Evolutionary conservation across 2,329 filamentous ascomycete genomes (phyloP), one percentile per base, ranked within the genome.

Genomic region (Scedosporium minutisporum): DNA sequence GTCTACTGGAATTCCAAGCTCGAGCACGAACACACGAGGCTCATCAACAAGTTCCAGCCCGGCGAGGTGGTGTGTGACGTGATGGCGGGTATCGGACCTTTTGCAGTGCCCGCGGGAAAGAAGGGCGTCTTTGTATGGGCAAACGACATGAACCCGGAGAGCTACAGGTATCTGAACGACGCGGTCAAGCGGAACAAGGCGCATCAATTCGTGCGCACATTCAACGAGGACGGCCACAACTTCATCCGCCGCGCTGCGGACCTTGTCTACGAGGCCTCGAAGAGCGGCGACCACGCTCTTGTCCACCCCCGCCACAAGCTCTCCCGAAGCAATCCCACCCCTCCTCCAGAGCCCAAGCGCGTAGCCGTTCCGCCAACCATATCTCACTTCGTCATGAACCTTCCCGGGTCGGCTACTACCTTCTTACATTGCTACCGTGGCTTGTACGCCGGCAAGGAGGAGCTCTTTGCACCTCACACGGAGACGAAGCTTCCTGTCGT

Each of bases 1-100:
- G 95, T 99, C 3, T 99, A 99, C 80, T 99, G 93, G 93, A 99
- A 99, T 76, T 92, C 87, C 70, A 87, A 93, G 67, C 84, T 99
- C 14, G 88, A 96, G 69, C 90, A 87, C 0, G 95, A 99, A 75
- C 95, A 99, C 75, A 86, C 88, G 66, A 83, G 95, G 3, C 79
- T 97, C 16, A 85, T 93, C 64, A 78, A 82, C 61, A 76, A 87
- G 62, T 97, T 97, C 78, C 78, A 85, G 63, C 86, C 89, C 6
- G 93, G 95, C 46, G 90, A 97, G 71, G 92, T 92, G 3, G 90
- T 97, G 1, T 95, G 89, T 77, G 95, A 99, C 74, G 89, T 97
- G 66, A 99, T 97, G 93, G 93, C 93, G 0, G 95, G 95, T 53
- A 93, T 99, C 59, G 95, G 95, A 0, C 95, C 95, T 0, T 99